Evolutionary conservation across 495 filamentous ascomycete genomes (phyloP), one percentile per base, ranked within the genome.

Genomic region (Durotheca rogersii): DNA sequence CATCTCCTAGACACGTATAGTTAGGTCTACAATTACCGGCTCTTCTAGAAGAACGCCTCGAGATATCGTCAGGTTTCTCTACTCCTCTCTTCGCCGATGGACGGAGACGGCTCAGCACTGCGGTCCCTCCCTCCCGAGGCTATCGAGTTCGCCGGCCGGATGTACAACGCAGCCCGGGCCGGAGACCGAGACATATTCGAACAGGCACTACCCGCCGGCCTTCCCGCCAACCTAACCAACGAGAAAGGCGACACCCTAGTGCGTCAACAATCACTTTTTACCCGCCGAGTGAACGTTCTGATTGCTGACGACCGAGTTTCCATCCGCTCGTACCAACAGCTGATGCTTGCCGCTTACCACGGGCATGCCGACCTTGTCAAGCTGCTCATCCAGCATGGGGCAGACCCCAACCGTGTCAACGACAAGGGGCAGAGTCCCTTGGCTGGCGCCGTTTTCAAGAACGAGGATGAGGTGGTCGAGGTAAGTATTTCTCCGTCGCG

Each of bases 261-360:
- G 70, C 40, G 70, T 53, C 34, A 11, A 25, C 18, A 7, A 14
- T 43, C 10, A 18, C 42, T 27, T 7, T 19, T 7, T 10, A 31
- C 21, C 16, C 16, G 10, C n/a, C n/a, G n/a, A n/a, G n/a, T n/a
- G n/a, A n/a, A 31, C 11, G 1, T 27, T 6, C 20, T 6, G 16
- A 34, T 16, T 33, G 30, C 35, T 47, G 4, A 48, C 14, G 7
- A 39, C 15, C 11, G 7, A 29, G n/a, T 9, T 3, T 19, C n/a
- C n/a, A n/a, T n/a, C n/a, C n/a, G n/a, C n/a, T 27, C 6, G 20
- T 10, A 29, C 35, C 23, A 27, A 19, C 17, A 79, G 76, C 64
- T 81, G 19, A 80, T 87, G 78, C 72, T 81, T 5, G 73, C 77
- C 5, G 70, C 76, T 4, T 81, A 81, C 52, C 69, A 81, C 42